phyloP scores from a whole-genome alignment of 331 rosid species.

The Arachis monticola region DNA sequence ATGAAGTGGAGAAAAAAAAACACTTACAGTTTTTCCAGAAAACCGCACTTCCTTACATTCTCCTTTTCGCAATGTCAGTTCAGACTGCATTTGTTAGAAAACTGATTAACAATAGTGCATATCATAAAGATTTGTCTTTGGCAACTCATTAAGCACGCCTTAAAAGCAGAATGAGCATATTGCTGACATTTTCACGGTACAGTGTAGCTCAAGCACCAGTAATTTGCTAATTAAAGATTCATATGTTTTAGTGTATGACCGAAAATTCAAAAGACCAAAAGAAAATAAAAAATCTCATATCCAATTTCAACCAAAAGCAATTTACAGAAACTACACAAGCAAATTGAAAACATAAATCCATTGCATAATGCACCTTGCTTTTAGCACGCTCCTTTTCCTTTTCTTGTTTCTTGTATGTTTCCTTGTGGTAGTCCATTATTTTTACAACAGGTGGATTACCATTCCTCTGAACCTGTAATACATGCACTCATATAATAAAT shows the following conservation, averaged over 20 bases:
- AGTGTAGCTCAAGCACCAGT: not conserved
- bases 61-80: slow-evolving; percentile 56
- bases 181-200: slow-evolving; percentile 5
- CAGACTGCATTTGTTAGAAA: slow-evolving; percentile 61
- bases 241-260: slow-evolving; percentile 7
- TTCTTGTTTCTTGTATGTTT: slow-evolving; percentile 60
- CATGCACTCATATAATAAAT: slow-evolving; percentile 24
- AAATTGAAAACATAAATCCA: slow-evolving; percentile 33
- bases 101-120: slow-evolving; percentile 24
- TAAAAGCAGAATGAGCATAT: not conserved
- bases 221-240: slow-evolving; percentile 19
- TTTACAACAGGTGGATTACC: slow-evolving; percentile 85
- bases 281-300: not conserved
- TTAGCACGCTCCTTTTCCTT: slow-evolving; percentile 77
- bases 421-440: slow-evolving; percentile 84
- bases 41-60: slow-evolving; percentile 75
- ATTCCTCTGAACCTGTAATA: slow-evolving; percentile 63
- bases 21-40: slow-evolving; percentile 85
- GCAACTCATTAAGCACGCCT: slow-evolving; percentile 29
- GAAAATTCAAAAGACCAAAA: slow-evolving; percentile 22
- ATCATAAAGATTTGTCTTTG: slow-evolving; percentile 20
- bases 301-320: slow-evolving; percentile 17
- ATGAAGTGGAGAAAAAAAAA: no score
- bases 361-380: slow-evolving; percentile 59
- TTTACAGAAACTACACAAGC: not conserved